phyloP scores from a whole-genome alignment of 805 yeast species.

The Cyberlindnera amylophila region DNA sequence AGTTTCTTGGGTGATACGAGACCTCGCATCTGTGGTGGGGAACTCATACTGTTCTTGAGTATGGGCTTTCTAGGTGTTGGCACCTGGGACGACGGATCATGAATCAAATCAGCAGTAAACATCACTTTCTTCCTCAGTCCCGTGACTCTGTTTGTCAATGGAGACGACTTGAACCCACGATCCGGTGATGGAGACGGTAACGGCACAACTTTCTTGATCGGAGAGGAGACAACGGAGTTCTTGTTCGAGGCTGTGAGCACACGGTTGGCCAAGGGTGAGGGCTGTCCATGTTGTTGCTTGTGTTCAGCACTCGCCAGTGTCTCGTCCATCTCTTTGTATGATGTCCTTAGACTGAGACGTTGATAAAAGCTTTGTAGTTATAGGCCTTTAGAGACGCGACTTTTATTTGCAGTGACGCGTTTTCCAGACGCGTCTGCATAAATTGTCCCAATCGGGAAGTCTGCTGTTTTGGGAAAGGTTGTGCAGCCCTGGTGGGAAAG shows the following conservation, averaged over 20 bases:
- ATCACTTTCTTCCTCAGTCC: constrained; percentile 17
- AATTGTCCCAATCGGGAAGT: too few species aligned
- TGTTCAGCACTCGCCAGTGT: too few species aligned
- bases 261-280: constrained; percentile 8
- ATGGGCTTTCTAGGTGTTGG: constrained; percentile 25
- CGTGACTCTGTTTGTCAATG: constrained; percentile 8
- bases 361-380: too few species aligned
- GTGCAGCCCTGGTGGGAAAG: too few species aligned
- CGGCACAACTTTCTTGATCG: constrained; percentile 11
- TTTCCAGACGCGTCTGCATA: too few species aligned
- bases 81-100: constrained; percentile 1
- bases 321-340: too few species aligned
- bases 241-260: neutral
- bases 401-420: too few species aligned
- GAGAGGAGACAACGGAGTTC: constrained; percentile 17
- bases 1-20: neutral
- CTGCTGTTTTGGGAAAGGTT: too few species aligned
- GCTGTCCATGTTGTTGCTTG: too few species aligned
- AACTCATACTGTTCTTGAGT: constrained; percentile 10
- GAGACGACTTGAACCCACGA: constrained; percentile 22
- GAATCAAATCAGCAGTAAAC: constrained; percentile 16
- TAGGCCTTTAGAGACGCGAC: too few species aligned
- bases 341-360: too few species aligned
- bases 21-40: constrained; percentile 15
- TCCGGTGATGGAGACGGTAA: constrained; percentile 28